Conservation (phyloP, 805 yeast species). For the Ogataea chonburiensis region DNA sequence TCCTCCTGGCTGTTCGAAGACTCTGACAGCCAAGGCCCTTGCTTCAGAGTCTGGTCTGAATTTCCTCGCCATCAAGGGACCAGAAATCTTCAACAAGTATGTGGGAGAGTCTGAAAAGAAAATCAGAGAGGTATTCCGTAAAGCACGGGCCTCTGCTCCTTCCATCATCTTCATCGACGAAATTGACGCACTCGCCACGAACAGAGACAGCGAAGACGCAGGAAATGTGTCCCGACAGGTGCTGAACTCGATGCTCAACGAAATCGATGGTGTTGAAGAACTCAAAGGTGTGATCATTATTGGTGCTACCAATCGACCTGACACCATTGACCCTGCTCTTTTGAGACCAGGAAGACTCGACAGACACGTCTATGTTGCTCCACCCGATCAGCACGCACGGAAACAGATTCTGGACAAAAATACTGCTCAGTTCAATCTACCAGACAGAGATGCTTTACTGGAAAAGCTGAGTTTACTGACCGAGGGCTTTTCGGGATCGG, state of each 20-base stretch:
- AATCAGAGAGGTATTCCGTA: constrained; percentile 85
- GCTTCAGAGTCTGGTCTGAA: constrained; percentile 95
- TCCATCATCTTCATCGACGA: constrained; percentile 96
- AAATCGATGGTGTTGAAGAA: constrained; percentile 96
- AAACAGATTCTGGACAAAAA: constrained; percentile 72
- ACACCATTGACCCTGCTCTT: constrained; percentile 87
- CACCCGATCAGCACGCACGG: constrained; percentile 84
- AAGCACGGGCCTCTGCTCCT: constrained; percentile 92
- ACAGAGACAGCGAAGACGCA: constrained; percentile 59
- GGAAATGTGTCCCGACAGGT: constrained; percentile 81
- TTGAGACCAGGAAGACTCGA: constrained; percentile 95
- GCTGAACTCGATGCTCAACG: constrained; percentile 85
- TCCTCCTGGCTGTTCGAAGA: constrained; percentile 98
- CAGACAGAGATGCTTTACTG: constrained; percentile 41
- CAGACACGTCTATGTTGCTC: constrained; percentile 87
- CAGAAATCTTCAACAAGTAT: constrained; percentile 88
- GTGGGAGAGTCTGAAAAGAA: constrained; percentile 97
- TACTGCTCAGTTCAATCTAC: constrained; percentile 61
- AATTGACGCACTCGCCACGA: constrained; percentile 87
- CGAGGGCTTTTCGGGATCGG: constrained; percentile 97
- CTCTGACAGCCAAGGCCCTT: constrained; percentile 89
- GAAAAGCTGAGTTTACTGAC: constrained; percentile 57
- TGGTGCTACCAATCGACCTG: constrained; percentile 96
- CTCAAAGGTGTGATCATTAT: constrained; percentile 88
- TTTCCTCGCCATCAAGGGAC: constrained; percentile 94